phyloP scores from a whole-genome alignment of 2,329 filamentous ascomycete genomes.

The Xylariomycetidae sp. region DNA sequence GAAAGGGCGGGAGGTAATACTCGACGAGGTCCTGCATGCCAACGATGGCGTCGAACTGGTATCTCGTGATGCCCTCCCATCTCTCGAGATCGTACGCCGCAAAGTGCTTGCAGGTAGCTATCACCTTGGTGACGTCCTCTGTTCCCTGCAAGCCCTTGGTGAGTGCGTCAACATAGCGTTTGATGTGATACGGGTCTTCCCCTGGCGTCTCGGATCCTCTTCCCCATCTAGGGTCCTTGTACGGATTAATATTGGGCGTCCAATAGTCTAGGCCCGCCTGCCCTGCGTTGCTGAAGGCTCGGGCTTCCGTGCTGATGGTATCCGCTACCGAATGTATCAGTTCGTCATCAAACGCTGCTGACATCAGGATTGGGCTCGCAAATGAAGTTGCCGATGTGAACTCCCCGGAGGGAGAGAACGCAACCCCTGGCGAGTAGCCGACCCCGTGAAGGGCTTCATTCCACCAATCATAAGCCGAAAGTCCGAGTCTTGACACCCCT shows the following conservation, averaged over 20 bases:
- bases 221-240: conserved; percentile 24
- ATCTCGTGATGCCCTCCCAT: conserved; percentile 37
- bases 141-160: conserved; percentile 47
- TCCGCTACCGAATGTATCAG: conserved; percentile 23
- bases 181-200: conserved; percentile 36
- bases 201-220: conserved; percentile 25
- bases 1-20: conserved; percentile 64
- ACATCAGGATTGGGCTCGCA: conserved; percentile 26
- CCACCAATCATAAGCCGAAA: conserved; percentile 58
- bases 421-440: conserved; percentile 43
- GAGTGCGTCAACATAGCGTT: conserved; percentile 46
- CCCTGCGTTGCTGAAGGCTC: conserved; percentile 27
- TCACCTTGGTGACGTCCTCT: conserved; percentile 31
- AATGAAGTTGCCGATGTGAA: conserved; percentile 28
- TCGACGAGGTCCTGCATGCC: conserved; percentile 59
- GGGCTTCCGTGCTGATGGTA: conserved; percentile 25
- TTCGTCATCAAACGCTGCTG: conserved; percentile 28
- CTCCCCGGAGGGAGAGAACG: conserved; percentile 17
- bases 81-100: conserved; percentile 53
- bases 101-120: conserved; percentile 57
- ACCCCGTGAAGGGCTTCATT: conserved; percentile 60
- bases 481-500: conserved; percentile 50
- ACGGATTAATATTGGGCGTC: conserved; percentile 26
- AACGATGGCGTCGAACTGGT: conserved; percentile 53
- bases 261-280: conserved; percentile 23